A percentile compares a stretch with the other conserved stretches of the same genome.
These are phyloP conservation scores for Epichloe gansuensis DNA, from an alignment of 2,329 filamentous ascomycete species.

Conservation along the genomic window DNA sequence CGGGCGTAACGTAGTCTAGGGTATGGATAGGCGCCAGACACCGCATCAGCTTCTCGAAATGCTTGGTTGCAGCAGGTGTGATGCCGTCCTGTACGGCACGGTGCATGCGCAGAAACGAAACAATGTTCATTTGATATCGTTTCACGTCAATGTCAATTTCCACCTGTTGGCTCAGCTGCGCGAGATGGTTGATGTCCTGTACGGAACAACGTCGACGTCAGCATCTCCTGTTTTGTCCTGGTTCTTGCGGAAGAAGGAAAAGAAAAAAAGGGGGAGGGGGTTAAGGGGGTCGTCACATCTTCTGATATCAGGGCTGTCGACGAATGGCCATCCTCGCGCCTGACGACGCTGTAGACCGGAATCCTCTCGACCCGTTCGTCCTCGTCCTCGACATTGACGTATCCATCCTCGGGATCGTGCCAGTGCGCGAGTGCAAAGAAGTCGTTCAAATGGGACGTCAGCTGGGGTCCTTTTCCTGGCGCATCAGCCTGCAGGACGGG, in stretches of 20 bases:
- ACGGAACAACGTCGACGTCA: not conserved
- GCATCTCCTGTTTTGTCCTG: not conserved
- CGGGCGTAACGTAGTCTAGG: slow-evolving; percentile 70
- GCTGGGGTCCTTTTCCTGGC: slow-evolving; percentile 31
- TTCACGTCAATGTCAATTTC: slow-evolving; percentile 63
- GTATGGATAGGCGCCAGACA: slow-evolving; percentile 73
- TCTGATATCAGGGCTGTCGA: slow-evolving; percentile 26
- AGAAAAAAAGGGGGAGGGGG: not conserved
- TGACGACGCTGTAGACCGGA: slow-evolving; percentile 35
- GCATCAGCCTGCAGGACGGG: slow-evolving; percentile 48
- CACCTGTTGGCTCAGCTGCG: slow-evolving; percentile 44
- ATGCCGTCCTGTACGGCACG: slow-evolving; percentile 71
- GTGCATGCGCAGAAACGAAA: slow-evolving; percentile 78
- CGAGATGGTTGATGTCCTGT: slow-evolving; percentile 47
- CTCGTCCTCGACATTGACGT: slow-evolving; percentile 61
- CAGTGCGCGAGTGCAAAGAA: slow-evolving; percentile 81
- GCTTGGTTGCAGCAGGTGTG: slow-evolving; percentile 63
- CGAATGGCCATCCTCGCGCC: slow-evolving; percentile 13
- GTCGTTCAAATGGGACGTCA: slow-evolving; percentile 58
- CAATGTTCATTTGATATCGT: slow-evolving; percentile 77
- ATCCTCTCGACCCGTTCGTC: slow-evolving; percentile 15
- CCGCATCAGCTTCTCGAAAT: slow-evolving; percentile 58
- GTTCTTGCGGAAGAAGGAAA: too few relatives aligned
- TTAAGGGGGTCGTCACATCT: slow-evolving; percentile 23
- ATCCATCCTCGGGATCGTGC: slow-evolving; percentile 61